Percentiles rank a stretch among this genome's conserved stretches.
Evolutionary conservation across 148 eudicot species (phyloP).

Genomic region (Heliamphora exappendiculata): DNA sequence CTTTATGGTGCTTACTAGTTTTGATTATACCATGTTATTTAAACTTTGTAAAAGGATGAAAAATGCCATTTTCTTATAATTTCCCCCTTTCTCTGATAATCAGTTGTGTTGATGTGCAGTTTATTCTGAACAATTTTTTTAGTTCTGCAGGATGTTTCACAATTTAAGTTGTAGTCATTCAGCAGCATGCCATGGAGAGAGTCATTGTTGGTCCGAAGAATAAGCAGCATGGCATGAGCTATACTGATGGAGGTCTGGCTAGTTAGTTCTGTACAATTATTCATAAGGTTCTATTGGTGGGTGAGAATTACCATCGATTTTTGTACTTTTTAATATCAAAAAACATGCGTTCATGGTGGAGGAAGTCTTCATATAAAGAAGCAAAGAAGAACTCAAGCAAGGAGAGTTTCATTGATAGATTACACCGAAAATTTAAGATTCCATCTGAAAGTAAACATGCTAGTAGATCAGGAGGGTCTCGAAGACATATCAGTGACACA

Average conservation of each 20-base stretch:
- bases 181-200: neutral
- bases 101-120: neutral
- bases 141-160: conserved; percentile 1
- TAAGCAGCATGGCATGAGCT: neutral
- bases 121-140: neutral
- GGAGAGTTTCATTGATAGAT: conserved; percentile 58
- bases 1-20: neutral
- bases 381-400: conserved; percentile 68
- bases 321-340: conserved; percentile 1
- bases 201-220: conserved; percentile 8
- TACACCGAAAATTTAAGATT: conserved; percentile 56
- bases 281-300: neutral
- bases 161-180: neutral
- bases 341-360: conserved; percentile 92
- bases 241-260: neutral
- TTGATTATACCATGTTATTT: neutral
- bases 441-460: conserved; percentile 59
- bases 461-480: conserved; percentile 56
- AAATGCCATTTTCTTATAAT: too few relatives aligned
- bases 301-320: neutral
- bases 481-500: conserved; percentile 59
- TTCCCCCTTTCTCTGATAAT: neutral
- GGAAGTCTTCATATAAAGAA: conserved; percentile 79
- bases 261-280: neutral
- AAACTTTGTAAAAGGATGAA: neutral